Evolutionary conservation across 805 yeast genomes (phyloP).

Genomic region (Teunomyces tritomae): DNA sequence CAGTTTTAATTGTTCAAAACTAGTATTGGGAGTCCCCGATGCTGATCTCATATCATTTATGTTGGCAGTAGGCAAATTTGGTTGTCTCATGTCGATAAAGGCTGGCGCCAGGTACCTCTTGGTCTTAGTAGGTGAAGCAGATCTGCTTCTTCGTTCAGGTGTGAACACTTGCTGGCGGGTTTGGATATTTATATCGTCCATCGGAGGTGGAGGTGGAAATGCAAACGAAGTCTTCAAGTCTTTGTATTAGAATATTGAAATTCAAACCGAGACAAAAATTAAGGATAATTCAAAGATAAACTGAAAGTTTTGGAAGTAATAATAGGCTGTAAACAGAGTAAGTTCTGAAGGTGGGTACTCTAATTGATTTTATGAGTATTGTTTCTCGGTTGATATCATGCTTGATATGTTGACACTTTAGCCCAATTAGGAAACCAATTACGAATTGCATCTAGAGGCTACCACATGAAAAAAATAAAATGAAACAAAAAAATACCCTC

Average conservation of each 20-base stretch:
- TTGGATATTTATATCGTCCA: constrained; percentile 11
- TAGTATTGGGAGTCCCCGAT: constrained; percentile 6
- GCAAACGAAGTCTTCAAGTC: too few relatives aligned
- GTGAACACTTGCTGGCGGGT: background rate
- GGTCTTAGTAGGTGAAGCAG: constrained; percentile 34
- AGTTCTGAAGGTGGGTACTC: background rate
- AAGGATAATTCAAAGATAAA: background rate
- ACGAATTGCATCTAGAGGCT: background rate
- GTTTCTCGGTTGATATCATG: background rate
- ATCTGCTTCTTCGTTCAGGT: constrained; percentile 27
- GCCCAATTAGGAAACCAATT: background rate
- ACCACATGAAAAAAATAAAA: background rate
- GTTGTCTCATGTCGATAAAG: constrained; percentile 19
- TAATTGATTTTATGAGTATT: background rate
- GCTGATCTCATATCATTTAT: constrained; percentile 26
- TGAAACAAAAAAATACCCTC: background rate
- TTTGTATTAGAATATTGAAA: too few relatives aligned
- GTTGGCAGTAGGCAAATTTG: constrained; percentile 16
- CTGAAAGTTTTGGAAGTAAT: background rate
- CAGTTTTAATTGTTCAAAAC: constrained; percentile 20
- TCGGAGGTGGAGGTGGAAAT: too few relatives aligned
- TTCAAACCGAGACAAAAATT: background rate
- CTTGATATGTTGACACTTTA: background rate
- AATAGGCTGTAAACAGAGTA: background rate
- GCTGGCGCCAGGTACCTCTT: constrained; percentile 23